A percentile compares a stretch with the other conserved stretches of the same genome.
These are phyloP conservation scores for Polyporus tsugae DNA, from an alignment of 1,284 basidiomycete genomes.

Conservation along the genomic window DNA sequence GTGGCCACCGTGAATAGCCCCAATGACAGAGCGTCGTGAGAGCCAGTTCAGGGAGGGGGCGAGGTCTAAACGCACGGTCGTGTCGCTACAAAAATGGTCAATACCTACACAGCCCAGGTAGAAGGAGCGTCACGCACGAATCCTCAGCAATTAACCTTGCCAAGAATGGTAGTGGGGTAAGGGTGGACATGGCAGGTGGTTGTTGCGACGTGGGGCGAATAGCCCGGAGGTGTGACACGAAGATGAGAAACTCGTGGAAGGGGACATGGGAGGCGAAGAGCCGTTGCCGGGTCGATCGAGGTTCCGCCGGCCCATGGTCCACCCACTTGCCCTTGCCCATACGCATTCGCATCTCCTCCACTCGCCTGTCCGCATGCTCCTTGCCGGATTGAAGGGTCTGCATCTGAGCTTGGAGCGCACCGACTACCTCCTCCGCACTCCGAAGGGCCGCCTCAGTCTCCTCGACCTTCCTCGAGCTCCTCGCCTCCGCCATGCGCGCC, in stretches of 20 bases:
- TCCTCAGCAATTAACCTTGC: slow-evolving; percentile 87
- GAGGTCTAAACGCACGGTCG: slow-evolving; percentile 91
- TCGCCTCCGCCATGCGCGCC: slow-evolving; percentile 78
- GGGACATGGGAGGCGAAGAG: slow-evolving; percentile 78
- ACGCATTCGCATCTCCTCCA: slow-evolving; percentile 54
- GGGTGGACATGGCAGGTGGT: slow-evolving; percentile 72
- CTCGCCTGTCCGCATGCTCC: slow-evolving; percentile 62
- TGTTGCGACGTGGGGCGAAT: slow-evolving; percentile 67
- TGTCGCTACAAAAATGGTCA: slow-evolving; percentile 66
- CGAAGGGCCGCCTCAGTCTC: slow-evolving; percentile 84
- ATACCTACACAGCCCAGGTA: slow-evolving; percentile 22
- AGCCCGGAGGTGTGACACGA: slow-evolving; percentile 83
- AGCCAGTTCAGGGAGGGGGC: slow-evolving; percentile 96
- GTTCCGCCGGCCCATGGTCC: slow-evolving; percentile 44
- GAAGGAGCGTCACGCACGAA: slow-evolving; percentile 69
- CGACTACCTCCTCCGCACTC: slow-evolving; percentile 87
- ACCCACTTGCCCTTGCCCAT: slow-evolving; percentile 79
- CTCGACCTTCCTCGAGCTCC: slow-evolving; percentile 85
- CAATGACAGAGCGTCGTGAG: slow-evolving; percentile 84
- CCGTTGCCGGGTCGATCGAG: slow-evolving; percentile 39
- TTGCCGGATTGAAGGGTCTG: slow-evolving; percentile 75
- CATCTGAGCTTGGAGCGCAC: slow-evolving; percentile 86
- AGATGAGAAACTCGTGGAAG: slow-evolving; percentile 87
- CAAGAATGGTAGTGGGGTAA: slow-evolving; percentile 85
- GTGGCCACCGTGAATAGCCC: slow-evolving; percentile 89